These are phyloP conservation scores for Mortierella alpina DNA, from an alignment of 192 early-diverging fungal species.

Conservation along the genomic window DNA sequence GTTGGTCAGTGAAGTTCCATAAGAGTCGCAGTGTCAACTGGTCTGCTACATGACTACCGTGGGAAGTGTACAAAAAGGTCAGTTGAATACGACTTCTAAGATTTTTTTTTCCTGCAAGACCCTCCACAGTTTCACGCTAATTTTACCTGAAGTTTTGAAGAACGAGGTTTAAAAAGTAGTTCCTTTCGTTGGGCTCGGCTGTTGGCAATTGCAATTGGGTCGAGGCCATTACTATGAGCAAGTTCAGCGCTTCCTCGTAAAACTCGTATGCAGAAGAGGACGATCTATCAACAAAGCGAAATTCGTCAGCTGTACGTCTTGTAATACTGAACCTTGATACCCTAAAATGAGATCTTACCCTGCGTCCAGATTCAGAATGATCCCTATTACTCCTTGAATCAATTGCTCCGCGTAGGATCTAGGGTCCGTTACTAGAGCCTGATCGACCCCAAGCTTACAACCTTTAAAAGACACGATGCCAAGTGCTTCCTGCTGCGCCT, in stretches of 20 bases:
- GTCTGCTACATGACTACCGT: slow-evolving; percentile 64
- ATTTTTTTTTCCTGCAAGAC: neutral
- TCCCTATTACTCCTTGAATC: slow-evolving; percentile 62
- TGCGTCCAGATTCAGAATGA: slow-evolving; percentile 67
- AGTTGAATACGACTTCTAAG: neutral
- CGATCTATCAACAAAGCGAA: slow-evolving; percentile 38
- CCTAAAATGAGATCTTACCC: slow-evolving; percentile 48
- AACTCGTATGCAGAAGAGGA: slow-evolving; percentile 70
- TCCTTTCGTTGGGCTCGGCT: slow-evolving; percentile 51
- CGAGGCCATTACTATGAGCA: slow-evolving; percentile 69
- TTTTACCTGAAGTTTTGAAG: slow-evolving; percentile 66
- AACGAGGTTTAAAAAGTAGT: slow-evolving; percentile 78
- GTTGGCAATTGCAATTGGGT: slow-evolving; percentile 66
- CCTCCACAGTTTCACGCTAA: neutral
- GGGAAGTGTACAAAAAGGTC: neutral
- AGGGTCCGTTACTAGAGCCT: slow-evolving; percentile 52
- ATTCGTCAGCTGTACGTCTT: neutral
- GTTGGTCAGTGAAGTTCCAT: slow-evolving; percentile 52
- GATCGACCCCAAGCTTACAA: slow-evolving; percentile 57
- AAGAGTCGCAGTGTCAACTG: slow-evolving; percentile 62
- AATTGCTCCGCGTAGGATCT: slow-evolving; percentile 68
- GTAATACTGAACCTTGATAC: neutral
- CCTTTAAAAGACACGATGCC: slow-evolving; percentile 54
- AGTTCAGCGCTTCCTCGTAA: slow-evolving; percentile 74
- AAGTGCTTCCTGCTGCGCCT: slow-evolving; percentile 50